Evolutionary conservation across 1,284 basidiomycete species (phyloP), one percentile per base, ranked within the genome.

Genomic region (Pholiota adiposa): DNA sequence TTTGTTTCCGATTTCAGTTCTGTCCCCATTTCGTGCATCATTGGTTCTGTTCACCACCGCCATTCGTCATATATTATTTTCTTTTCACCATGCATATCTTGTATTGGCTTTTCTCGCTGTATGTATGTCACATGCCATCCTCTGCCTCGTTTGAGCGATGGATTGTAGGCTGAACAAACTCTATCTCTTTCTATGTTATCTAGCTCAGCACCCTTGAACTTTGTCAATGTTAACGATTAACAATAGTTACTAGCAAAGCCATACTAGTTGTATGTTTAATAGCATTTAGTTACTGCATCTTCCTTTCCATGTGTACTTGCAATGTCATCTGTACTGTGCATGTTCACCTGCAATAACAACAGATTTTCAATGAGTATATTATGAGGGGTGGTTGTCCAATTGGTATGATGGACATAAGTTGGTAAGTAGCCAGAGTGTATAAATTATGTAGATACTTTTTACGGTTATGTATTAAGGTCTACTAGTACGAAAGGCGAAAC

Each of bases 181-280:
- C 38, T 55, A 51, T 58, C 25, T n/a, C 25, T 19, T 44, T 54
- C 19, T 46, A 38, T 46, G 29, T 38, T 33, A 34, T 50, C 52
- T 56, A 44, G 33, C 40, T n/a, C 31, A 27, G 33, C 25, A 14
- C 25, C 27, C 49, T 44, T 36, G 31, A 33, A 49, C 38, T 16
- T 40, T 34, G 8, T 51, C 56, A 51, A 14, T 34, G 33, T 40
- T 58, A 36, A 29, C 56, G 21, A 38, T n/a, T 57, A 46, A 27
- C 44, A 18, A 53, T 29, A 31, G 23, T 41, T 18, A 38, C 25
- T 53, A 40, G 34, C 51, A 34, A n/a, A 38, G 16, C 16, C 21
- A 56, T 43, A 29, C 31, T 59, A 62, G 56, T 59, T 62, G 61
- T 62, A 63, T 25, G 38, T 54, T 48, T 63, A 63, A 56, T 59